Evolutionary conservation across 2,329 filamentous ascomycete genomes (phyloP).

Genomic region (Capronia coronata): DNA sequence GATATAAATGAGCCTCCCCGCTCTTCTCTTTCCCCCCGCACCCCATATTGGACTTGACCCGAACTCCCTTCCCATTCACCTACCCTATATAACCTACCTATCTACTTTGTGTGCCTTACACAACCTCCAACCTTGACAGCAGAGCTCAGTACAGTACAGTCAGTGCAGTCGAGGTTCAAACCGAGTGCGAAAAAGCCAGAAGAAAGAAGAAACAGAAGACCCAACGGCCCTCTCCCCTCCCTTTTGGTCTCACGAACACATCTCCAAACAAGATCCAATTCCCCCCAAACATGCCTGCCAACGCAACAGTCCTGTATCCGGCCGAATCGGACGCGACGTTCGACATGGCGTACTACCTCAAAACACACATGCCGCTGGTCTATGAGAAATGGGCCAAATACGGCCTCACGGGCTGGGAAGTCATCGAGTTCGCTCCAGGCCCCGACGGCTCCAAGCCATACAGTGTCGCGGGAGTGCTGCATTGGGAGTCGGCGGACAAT

Average conservation of each 20-base stretch:
- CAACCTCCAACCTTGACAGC: too few species aligned
- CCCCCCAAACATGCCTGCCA: slow-evolving; percentile 4
- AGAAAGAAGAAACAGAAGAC: not conserved
- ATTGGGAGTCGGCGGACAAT: slow-evolving; percentile 19
- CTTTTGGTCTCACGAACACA: too few species aligned
- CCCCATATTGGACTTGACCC: too few species aligned
- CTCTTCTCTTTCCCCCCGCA: too few species aligned
- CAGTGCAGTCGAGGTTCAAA: too few species aligned
- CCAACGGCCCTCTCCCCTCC: too few species aligned
- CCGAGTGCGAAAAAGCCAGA: too few species aligned
- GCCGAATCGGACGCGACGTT: slow-evolving; percentile 38
- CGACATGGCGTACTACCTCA: slow-evolving; percentile 47
- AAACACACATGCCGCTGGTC: slow-evolving; percentile 44
- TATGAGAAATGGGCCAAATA: slow-evolving; percentile 35
- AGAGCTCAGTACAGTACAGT: too few species aligned
- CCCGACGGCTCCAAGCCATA: slow-evolving; percentile 17
- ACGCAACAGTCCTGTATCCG: slow-evolving; percentile 36
- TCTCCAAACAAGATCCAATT: not conserved
- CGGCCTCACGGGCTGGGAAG: slow-evolving; percentile 35
- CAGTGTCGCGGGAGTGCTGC: slow-evolving; percentile 13
- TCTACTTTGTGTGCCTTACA: too few species aligned
- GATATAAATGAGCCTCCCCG: too few species aligned
- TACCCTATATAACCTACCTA: too few species aligned
- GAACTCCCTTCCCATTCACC: too few species aligned
- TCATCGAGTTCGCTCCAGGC: slow-evolving; percentile 11